Evolutionary conservation across 2,329 filamentous ascomycete genomes (phyloP).

Genomic region (Colletotrichum tanaceti): DNA sequence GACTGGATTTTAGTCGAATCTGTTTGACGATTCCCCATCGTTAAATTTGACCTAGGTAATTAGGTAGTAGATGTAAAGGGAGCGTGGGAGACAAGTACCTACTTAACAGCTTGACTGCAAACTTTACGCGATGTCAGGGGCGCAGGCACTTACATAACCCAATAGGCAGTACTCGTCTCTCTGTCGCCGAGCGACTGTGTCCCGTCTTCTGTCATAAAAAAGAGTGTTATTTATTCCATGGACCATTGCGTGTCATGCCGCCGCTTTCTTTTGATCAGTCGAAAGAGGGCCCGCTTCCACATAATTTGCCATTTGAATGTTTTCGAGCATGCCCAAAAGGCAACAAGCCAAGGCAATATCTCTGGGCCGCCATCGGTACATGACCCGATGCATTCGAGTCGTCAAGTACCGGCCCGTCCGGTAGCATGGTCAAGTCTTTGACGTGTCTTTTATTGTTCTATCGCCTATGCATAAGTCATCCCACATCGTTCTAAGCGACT

Average conservation of each 20-base stretch:
- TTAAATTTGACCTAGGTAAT: too few relatives aligned
- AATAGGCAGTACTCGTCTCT: background rate
- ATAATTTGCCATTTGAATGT: too few relatives aligned
- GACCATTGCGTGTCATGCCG: too few relatives aligned
- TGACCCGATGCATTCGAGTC: background rate
- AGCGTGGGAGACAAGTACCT: background rate
- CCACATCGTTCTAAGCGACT: conserved; percentile 48
- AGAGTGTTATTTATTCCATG: background rate
- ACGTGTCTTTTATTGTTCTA: conserved; percentile 14
- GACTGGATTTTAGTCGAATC: background rate
- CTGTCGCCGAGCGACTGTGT: background rate
- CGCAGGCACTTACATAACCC: too few relatives aligned
- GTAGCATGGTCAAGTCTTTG: background rate
- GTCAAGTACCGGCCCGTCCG: background rate
- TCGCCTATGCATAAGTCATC: conserved; percentile 26
- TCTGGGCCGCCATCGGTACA: background rate
- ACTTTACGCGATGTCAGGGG: background rate
- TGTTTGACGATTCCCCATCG: background rate
- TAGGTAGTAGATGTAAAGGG: background rate
- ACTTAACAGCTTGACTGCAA: background rate
- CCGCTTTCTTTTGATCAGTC: too few relatives aligned
- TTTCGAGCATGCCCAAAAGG: too few relatives aligned
- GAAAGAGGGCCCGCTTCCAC: too few relatives aligned
- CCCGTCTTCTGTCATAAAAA: background rate
- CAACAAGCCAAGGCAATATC: background rate